Conservation (phyloP, 352 stramenopile species). For the Albugo candida region DNA sequence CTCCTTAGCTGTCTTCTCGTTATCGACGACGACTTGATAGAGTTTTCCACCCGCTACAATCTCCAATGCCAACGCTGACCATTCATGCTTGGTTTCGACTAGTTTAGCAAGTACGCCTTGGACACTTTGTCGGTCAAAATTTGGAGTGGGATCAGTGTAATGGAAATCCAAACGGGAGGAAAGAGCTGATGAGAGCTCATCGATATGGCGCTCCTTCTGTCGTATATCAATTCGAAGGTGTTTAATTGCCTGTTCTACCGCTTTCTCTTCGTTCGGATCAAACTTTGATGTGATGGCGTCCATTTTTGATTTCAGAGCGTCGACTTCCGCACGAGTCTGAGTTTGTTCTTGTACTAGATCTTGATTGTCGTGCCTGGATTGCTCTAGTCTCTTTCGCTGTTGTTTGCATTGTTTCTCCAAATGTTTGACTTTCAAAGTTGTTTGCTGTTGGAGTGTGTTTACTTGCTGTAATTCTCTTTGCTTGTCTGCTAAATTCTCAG, state of each 20-base stretch:
- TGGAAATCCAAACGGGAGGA: conserved; percentile 93
- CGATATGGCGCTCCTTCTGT: conserved; percentile 68
- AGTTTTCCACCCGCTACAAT: conserved; percentile 95
- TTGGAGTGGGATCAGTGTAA: conserved; percentile 86
- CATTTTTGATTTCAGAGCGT: conserved; percentile 32
- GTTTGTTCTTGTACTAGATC: conserved; percentile 48
- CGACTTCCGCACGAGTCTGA: conserved; percentile 39
- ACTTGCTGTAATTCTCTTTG: conserved; percentile 63
- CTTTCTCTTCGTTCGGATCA: conserved; percentile 47
- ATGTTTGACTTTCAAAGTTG: conserved; percentile 87
- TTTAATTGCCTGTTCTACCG: conserved; percentile 35
- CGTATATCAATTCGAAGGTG: conserved; percentile 42
- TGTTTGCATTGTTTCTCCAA: conserved; percentile 70
- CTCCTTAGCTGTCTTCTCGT: conserved; percentile 94
- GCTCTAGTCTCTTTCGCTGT: conserved; percentile 45
- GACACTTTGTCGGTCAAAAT: conserved; percentile 91
- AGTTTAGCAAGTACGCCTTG: conserved; percentile 95
- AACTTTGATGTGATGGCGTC: conserved; percentile 45
- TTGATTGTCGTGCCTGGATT: conserved; percentile 57
- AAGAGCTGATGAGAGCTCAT: conserved; percentile 84
- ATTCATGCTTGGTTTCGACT: conserved; percentile 86
- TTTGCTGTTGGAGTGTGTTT: conserved; percentile 73
- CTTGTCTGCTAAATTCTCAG: conserved; percentile 51
- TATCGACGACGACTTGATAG: conserved; percentile 98
- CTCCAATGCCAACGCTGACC: conserved; percentile 91